Base-by-base conservation (phyloP, 140 eudicot species). In the Stevia rebaudiana region DNA sequence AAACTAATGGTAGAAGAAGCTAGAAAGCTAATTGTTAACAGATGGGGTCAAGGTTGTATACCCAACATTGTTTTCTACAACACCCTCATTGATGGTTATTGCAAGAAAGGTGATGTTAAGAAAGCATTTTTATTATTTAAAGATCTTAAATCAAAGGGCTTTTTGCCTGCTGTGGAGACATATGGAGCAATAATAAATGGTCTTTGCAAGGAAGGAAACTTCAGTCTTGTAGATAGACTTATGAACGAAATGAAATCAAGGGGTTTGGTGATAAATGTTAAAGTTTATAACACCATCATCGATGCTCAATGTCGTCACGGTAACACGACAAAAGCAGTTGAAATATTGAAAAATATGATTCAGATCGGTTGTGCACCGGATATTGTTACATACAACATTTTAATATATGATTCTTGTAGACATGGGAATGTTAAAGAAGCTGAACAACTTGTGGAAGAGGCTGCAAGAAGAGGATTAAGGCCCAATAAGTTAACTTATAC, bases 51-150 rank as follows among this genome's bases (percentile, higher is more conserved):
- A 57, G 85, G 80, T 61, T 85, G 96, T 37, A 60, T 88, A 24
- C 98, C 98, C 15, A 79, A 88, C 70, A 56, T 88, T 31, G 87
- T 92, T 61, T 88, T 92, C 61, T 92, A 88, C 47, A 92, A 92
- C 71, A 83, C 66, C 1, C 89, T 92, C 28, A 81, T 92, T 65
- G 81, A 85, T 78, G 98, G 98, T 18, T 88, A 83, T 67, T 85
- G 95, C 70, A 88, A 72, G 80, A 85, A 63, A 63, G 95, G 96
- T 63, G 87, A 85, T 67, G 80, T 85, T 33, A 70, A 53, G 35
- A 78, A 56, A 35, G 98, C 88, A 7, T 57, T 67, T 70, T 22
- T 55, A 37, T 74, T 92, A 23, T 76, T 88, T 31, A 74, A 74
- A 63, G 89, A 83, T 63, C 83, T 88, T 80, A 81, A 92, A 74